Conservation (phyloP, 495 filamentous ascomycete species). For the Cladorrhinum samala region DNA sequence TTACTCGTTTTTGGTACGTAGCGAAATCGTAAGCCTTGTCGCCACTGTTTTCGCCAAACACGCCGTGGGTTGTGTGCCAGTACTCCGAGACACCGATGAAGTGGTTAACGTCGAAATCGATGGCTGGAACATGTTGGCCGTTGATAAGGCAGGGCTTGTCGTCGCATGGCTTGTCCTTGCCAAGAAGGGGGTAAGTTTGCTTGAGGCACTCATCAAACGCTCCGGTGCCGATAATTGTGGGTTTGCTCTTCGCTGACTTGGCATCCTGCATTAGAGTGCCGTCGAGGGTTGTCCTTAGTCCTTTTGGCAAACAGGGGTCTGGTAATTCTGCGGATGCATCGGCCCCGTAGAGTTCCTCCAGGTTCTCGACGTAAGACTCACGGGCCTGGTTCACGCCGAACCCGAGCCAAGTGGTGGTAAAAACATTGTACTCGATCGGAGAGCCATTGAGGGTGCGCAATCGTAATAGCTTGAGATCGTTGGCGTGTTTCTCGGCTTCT, state of each 20-base stretch:
- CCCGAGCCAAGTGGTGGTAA: slow-evolving; percentile 93
- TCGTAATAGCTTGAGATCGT: slow-evolving; percentile 81
- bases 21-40: slow-evolving; percentile 87
- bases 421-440: slow-evolving; percentile 74
- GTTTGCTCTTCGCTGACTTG: slow-evolving; percentile 23
- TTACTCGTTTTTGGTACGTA: slow-evolving; percentile 80
- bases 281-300: slow-evolving; percentile 60
- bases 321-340: slow-evolving; percentile 60
- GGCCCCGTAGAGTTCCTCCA: slow-evolving; percentile 52
- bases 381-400: slow-evolving; percentile 93
- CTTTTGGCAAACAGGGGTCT: slow-evolving; percentile 85
- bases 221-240: slow-evolving; percentile 70
- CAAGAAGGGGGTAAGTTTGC: slow-evolving; percentile 77
- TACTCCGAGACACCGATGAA: slow-evolving; percentile 98
- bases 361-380: slow-evolving; percentile 65
- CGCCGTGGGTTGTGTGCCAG: slow-evolving; percentile 96
- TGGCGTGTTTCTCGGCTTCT: slow-evolving; percentile 80
- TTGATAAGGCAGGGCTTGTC: slow-evolving; percentile 84
- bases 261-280: slow-evolving; percentile 42
- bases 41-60: slow-evolving; percentile 69
- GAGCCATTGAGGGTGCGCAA: slow-evolving; percentile 75
- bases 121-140: slow-evolving; percentile 85
- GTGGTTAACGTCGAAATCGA: slow-evolving; percentile 97
- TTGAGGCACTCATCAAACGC: slow-evolving; percentile 78
- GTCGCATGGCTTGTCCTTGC: slow-evolving; percentile 79